Conservation (phyloP, 2,329 filamentous ascomycete species). For the Scortechinia acanthostroma region DNA sequence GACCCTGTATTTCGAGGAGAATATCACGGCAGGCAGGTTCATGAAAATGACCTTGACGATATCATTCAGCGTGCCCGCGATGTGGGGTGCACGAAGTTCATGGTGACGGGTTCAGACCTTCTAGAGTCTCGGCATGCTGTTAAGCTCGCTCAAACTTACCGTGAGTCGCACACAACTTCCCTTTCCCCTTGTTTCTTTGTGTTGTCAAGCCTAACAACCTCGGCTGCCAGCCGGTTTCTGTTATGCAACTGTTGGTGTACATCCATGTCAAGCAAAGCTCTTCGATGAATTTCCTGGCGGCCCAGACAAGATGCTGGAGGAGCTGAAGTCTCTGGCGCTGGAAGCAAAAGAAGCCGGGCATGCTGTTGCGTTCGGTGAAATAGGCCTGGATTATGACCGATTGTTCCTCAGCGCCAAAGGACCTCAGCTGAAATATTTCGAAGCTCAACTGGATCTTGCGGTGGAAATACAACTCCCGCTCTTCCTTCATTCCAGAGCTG, state of each 20-base stretch:
- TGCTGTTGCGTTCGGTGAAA: slow-evolving; percentile 36
- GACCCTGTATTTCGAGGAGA: slow-evolving; percentile 53
- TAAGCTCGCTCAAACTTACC: slow-evolving; percentile 44
- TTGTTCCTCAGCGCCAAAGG: slow-evolving; percentile 30
- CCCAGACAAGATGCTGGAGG: slow-evolving; percentile 13
- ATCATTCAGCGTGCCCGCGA: slow-evolving; percentile 48
- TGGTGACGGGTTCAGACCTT: slow-evolving; percentile 60
- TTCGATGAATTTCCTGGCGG: slow-evolving; percentile 17
- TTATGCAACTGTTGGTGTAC: slow-evolving; percentile 36
- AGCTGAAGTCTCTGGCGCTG: slow-evolving; percentile 13
- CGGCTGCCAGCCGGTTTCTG: slow-evolving; percentile 12
- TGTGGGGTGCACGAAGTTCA: slow-evolving; percentile 53
- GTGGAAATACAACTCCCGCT: slow-evolving; percentile 24
- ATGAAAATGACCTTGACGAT: slow-evolving; percentile 39
- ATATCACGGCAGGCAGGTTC: slow-evolving; percentile 49
- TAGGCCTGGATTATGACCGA: slow-evolving; percentile 40
- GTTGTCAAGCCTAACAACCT: background rate
- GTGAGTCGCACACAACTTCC: slow-evolving; percentile 25
- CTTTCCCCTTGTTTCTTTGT: background rate
- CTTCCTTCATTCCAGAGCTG: slow-evolving; percentile 30
- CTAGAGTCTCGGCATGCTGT: slow-evolving; percentile 49
- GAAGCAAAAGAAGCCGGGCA: slow-evolving; percentile 22
- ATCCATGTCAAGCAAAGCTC: slow-evolving; percentile 38
- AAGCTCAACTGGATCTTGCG: slow-evolving; percentile 28
- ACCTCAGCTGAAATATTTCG: slow-evolving; percentile 27